phyloP scores from a whole-genome alignment of 495 filamentous ascomycete genomes.

The Parathielavia hyrcaniae region DNA sequence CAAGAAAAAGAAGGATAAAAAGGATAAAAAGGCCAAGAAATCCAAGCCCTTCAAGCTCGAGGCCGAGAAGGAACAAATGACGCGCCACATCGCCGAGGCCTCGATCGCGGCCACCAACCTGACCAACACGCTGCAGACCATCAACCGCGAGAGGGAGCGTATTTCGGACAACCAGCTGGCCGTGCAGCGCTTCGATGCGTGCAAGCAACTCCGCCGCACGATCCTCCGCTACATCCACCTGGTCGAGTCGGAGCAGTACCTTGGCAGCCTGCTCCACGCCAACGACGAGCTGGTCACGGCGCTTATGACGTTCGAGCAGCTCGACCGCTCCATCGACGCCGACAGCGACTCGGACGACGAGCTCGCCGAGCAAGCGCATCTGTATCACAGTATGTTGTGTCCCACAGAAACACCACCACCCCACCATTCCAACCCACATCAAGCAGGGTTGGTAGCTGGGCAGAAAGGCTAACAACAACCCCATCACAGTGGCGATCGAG shows the following conservation, averaged over 20 bases:
- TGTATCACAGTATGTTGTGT: conserved; percentile 43
- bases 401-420: background rate
- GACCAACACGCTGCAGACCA: conserved; percentile 77
- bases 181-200: conserved; percentile 71
- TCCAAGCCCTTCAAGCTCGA: conserved; percentile 72
- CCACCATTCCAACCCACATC: background rate
- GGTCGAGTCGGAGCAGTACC: conserved; percentile 75
- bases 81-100: conserved; percentile 73
- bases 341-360: conserved; percentile 90
- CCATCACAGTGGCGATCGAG: conserved; percentile 43
- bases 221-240: conserved; percentile 84
- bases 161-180: conserved; percentile 79
- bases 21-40: conserved; percentile 41
- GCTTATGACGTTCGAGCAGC: conserved; percentile 86
- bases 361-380: conserved; percentile 49
- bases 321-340: conserved; percentile 92
- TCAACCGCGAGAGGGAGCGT: conserved; percentile 83
- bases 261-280: conserved; percentile 72
- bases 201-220: conserved; percentile 75
- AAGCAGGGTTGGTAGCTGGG: background rate
- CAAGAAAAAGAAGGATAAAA: conserved; percentile 43
- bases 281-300: conserved; percentile 86
- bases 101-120: conserved; percentile 88
- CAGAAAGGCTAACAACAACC: conserved; percentile 19
- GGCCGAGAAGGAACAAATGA: conserved; percentile 77